phyloP scores from a whole-genome alignment of 2,329 filamentous ascomycete species.

The Aspergillus persii region DNA sequence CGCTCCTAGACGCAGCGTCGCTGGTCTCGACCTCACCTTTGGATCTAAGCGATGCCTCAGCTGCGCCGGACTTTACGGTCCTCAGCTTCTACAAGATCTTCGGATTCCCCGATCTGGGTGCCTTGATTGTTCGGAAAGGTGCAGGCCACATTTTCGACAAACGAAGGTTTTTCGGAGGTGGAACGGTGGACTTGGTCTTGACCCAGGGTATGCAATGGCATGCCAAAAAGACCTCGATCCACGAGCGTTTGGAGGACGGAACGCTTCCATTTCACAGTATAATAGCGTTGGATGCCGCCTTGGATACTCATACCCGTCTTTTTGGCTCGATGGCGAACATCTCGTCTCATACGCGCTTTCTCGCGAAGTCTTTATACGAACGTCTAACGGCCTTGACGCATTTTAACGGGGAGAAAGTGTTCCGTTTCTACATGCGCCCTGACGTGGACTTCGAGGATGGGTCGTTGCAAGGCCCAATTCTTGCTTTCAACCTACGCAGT shows the following conservation, averaged over 20 bases:
- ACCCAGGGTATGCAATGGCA: conserved; percentile 80
- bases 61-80: conserved; percentile 78
- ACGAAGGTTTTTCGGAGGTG: conserved; percentile 85
- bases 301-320: conserved; percentile 65
- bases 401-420: conserved; percentile 64
- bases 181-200: conserved; percentile 87
- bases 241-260: conserved; percentile 85
- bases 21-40: conserved; percentile 74
- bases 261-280: conserved; percentile 90
- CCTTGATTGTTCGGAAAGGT: conserved; percentile 73
- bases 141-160: conserved; percentile 62
- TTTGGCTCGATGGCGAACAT: conserved; percentile 71
- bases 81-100: conserved; percentile 98
- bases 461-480: conserved; percentile 64
- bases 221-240: conserved; percentile 69
- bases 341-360: conserved; percentile 66
- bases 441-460: conserved; percentile 44
- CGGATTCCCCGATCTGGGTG: conserved; percentile 88
- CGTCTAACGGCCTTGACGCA: conserved; percentile 64
- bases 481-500: conserved; percentile 80
- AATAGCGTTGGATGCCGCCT: conserved; percentile 72
- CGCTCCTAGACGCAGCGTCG: conserved; percentile 80
- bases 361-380: conserved; percentile 60
- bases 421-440: conserved; percentile 59
- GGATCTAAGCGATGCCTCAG: conserved; percentile 60